Conservation (phyloP, 495 filamentous ascomycete species). For the Daldinia loculata region DNA sequence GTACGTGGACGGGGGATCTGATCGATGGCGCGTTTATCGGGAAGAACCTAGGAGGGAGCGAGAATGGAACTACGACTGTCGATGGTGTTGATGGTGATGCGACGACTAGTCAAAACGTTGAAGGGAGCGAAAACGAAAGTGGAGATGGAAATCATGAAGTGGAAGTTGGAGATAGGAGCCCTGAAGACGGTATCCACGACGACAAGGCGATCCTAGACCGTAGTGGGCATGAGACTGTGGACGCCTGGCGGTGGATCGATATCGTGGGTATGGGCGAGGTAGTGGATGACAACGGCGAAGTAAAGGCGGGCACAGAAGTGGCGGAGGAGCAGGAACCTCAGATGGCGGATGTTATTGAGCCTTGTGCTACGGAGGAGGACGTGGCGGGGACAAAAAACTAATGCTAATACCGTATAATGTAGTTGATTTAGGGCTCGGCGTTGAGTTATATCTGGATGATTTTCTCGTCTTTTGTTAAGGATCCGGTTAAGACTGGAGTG, state of each 20-base stretch:
- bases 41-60: constrained; percentile 11
- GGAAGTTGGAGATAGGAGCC: background rate
- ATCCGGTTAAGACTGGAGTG: background rate
- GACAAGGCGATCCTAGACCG: constrained; percentile 53
- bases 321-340: constrained; percentile 47
- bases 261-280: constrained; percentile 53
- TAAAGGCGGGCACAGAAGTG: constrained; percentile 22
- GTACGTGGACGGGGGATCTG: constrained; percentile 60
- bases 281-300: constrained; percentile 35
- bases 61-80: background rate
- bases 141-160: constrained; percentile 1
- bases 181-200: constrained; percentile 41
- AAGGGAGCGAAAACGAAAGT: background rate
- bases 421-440: background rate
- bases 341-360: constrained; percentile 56
- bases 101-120: constrained; percentile 12
- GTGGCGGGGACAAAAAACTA: background rate
- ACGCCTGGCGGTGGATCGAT: constrained; percentile 53
- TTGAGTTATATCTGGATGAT: background rate
- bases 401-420: background rate
- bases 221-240: constrained; percentile 36
- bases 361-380: constrained; percentile 16
- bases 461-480: background rate
- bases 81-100: constrained; percentile 1
- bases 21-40: constrained; percentile 47